Evolutionary conservation across 495 filamentous ascomycete genomes (phyloP).

Genomic region (Lasiosphaeris hirsuta): DNA sequence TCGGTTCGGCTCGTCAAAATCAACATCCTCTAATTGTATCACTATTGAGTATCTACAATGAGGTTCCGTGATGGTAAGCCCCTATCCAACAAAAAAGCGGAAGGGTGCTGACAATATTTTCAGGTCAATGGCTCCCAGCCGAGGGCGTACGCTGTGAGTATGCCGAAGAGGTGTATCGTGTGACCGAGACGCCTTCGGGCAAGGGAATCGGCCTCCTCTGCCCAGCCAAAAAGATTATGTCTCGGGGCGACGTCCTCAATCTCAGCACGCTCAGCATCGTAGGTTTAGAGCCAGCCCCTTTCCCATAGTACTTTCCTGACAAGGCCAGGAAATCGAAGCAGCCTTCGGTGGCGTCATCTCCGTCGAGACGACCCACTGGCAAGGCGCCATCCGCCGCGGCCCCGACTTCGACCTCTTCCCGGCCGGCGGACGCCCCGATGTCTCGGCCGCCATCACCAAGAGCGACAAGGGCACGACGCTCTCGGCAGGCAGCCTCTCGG

Average conservation of each 20-base stretch:
- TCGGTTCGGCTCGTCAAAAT: too few species aligned
- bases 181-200: conserved; percentile 33
- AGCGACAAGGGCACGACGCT: conserved; percentile 50
- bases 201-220: conserved; percentile 46
- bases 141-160: conserved; percentile 50
- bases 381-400: conserved; percentile 51
- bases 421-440: conserved; percentile 42
- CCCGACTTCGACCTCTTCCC: conserved; percentile 64
- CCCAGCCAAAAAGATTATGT: conserved; percentile 44
- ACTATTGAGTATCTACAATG: not conserved
- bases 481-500: conserved; percentile 51
- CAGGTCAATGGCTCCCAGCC: conserved; percentile 41
- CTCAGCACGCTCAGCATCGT: conserved; percentile 48
- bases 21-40: not conserved
- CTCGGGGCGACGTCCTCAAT: conserved; percentile 57
- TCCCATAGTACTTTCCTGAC: too few species aligned
- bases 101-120: not conserved
- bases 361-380: conserved; percentile 64
- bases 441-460: conserved; percentile 47
- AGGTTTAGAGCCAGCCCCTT: too few species aligned
- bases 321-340: conserved; percentile 50
- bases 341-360: conserved; percentile 58
- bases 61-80: conserved; percentile 17
- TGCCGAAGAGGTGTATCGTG: conserved; percentile 51
- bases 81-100: not conserved